A percentile compares a stretch with the other conserved stretches of the same genome.
These are phyloP conservation scores for Epichloe coenophiala DNA, from an alignment of 2,329 filamentous ascomycete species.

Conservation along the genomic window DNA sequence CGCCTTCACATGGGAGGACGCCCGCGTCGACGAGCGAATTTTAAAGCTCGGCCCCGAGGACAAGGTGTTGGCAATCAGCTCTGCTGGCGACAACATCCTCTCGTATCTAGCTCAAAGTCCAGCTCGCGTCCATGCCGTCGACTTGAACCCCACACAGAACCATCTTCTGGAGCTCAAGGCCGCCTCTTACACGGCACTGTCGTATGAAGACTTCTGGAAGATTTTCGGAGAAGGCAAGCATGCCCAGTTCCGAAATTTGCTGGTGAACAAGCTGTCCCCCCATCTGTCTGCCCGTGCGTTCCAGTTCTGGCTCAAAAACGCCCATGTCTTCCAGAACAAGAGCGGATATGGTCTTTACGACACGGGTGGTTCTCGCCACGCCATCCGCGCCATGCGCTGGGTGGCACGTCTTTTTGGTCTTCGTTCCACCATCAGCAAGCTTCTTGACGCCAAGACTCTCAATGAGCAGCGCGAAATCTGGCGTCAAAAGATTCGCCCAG, in stretches of 20 bases:
- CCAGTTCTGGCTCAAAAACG: constrained; percentile 84
- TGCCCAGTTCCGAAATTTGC: constrained; percentile 59
- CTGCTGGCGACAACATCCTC: constrained; percentile 87
- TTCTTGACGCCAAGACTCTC: constrained; percentile 65
- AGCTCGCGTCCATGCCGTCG: constrained; percentile 81
- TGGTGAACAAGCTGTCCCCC: constrained; percentile 71
- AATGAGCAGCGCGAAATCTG: constrained; percentile 86
- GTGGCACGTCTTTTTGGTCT: constrained; percentile 70
- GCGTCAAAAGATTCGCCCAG: constrained; percentile 60
- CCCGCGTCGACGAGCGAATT: constrained; percentile 70
- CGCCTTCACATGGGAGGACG: constrained; percentile 95
- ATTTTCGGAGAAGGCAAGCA: constrained; percentile 87
- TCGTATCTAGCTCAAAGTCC: constrained; percentile 73
- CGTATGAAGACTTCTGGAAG: constrained; percentile 80
- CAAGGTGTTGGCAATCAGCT: constrained; percentile 84
- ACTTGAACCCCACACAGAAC: constrained; percentile 89
- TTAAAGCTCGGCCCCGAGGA: constrained; percentile 71
- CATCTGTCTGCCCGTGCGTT: constrained; percentile 90
- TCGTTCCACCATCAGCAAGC: constrained; percentile 49
- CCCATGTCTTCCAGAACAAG: constrained; percentile 53
- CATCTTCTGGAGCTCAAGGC: constrained; percentile 91
- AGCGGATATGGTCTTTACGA: constrained; percentile 64
- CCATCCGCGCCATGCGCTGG: constrained; percentile 70
- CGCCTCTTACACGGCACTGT: constrained; percentile 66
- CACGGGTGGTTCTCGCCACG: constrained; percentile 81